Evolutionary conservation across 176 grass and related monocot genomes (phyloP), one percentile per base, ranked within the genome.

Genomic region (Paspalum notatum): DNA sequence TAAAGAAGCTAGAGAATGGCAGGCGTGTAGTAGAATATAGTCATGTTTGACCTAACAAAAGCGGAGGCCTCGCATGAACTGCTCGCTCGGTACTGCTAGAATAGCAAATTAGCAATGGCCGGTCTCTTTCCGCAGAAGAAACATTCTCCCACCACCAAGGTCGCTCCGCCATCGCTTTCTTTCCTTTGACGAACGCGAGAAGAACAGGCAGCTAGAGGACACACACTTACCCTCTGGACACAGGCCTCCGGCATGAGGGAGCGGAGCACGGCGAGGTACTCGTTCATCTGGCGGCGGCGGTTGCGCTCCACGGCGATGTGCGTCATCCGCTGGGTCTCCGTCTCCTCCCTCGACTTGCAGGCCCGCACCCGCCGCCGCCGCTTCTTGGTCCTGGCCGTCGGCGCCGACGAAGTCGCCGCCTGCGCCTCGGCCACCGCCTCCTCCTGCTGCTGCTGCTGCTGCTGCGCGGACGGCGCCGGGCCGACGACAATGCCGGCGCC

Each of bases 251-350:
- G 96, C 96, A 99, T 99, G 78, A 99, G 84, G 12, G 92, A 90
- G 32, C 96, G 90, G 71, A 99, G 87, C 55, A 74, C 49, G 70
- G 93, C 56, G 18, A 99, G 93, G 87, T 99, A 95, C 77, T 93
- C 92, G 79, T 99, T 99, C 92, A 99, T 99, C 84, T 95, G 96
- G 38, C 84, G 85, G 13, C 96, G 92, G 37, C 96, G 96, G 82
- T 99, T 99, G 71, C 96, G 90, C 92, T 99, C 96, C 17, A 99
- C 96, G 56, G 96, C 96, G 90, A 99, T 99, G 90, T 99, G 96
- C 24, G 87, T 95, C 90, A 99, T 91, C 79, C 96, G 88, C 85
- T 95, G 96, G 66, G 82, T 93, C 82, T 99, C 96, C 2, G 90
- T 57, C 85, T 99, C 92, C 82, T 99, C 96, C 72, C 70, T 88